Conservation (phyloP, 1,284 basidiomycete genomes). For the Tylopilus sp. region DNA sequence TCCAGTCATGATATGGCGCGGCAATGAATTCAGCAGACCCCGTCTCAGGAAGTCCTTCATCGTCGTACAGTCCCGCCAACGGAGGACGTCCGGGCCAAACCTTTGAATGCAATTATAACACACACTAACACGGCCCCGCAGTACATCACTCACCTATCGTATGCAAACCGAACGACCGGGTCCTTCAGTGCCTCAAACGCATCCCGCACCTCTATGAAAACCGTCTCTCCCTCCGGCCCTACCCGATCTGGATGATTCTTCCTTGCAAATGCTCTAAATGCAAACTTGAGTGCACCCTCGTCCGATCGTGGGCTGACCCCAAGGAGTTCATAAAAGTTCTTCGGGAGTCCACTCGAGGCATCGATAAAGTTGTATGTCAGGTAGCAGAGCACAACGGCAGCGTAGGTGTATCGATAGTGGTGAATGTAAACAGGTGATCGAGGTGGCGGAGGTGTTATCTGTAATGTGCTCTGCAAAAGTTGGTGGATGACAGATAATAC, state of each 20-base stretch:
- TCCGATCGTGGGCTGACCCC: constrained; percentile 59
- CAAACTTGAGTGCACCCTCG: constrained; percentile 62
- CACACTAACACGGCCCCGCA: not conserved
- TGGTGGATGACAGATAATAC: constrained; percentile 41
- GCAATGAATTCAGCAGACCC: constrained; percentile 63
- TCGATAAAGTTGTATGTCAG: constrained; percentile 63
- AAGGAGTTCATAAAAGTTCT: constrained; percentile 76
- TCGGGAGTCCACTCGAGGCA: constrained; percentile 50
- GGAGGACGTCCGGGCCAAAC: constrained; percentile 72
- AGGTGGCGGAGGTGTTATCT: constrained; percentile 37
- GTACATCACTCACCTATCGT: constrained; percentile 59
- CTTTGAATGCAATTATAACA: constrained; percentile 32
- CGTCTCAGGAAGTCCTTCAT: constrained; percentile 66
- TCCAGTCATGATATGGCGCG: constrained; percentile 69
- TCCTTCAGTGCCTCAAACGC: constrained; percentile 81
- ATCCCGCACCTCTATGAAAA: constrained; percentile 72
- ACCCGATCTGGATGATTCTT: constrained; percentile 77
- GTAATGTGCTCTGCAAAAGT: constrained; percentile 29
- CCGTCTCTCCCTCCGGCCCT: constrained; percentile 55
- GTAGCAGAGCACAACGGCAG: constrained; percentile 65
- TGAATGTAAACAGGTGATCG: constrained; percentile 46
- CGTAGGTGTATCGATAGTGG: constrained; percentile 61
- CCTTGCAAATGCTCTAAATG: constrained; percentile 73
- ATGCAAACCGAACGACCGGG: constrained; percentile 78
- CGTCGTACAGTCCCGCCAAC: constrained; percentile 66